Base-by-base conservation (phyloP, 1,139 yeast species). In the Kazachstania sp. region DNA sequence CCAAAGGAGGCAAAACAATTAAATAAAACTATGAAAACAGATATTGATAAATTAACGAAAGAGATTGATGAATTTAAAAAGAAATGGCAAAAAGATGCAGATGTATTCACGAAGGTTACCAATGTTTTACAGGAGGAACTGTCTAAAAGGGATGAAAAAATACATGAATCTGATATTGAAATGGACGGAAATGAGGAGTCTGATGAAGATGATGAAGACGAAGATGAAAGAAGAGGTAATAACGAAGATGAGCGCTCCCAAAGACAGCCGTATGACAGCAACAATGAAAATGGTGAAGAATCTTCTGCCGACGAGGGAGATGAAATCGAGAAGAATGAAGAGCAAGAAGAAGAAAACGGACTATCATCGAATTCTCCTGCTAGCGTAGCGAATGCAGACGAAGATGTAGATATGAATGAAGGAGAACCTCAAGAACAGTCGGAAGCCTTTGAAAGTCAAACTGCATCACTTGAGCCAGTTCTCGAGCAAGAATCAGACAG, bases 41-140 rank as follows among this genome's bases (percentile, higher is more conserved):
- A 62, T 47, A 56, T 61, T 15, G 49, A 51, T 3, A 58, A 57
- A 37, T 44, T 62, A 20, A 43, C 50, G 6, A 43, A 47, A 11
- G 66, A 63, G 30, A 42, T 63, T 31, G 46, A 40, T 12, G 37
- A 44, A 4, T 61, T 60, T 41, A 60, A 61, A 43, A 49, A 51
- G 5, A 59, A 58, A 43, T 63, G 67, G 67, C 30, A 55, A 31
- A 55, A 59, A 35, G 63, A 62, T 51, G 64, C 64, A 3, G 58
- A 57, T 9, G 51, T 62, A 11, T 58, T 62, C 38, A 49, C 53
- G 4, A 60, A 56, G 37, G 55, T 63, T 18, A 53, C 63, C 0
- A 48, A 53, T 5, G 49, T 58, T 1, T 48, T 63, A 20, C 56
- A 55, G 38, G 61, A 54, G 8, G 66, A 60, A 45, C 46, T 61